A percentile compares a stretch with the other conserved stretches of the same genome.
These are phyloP conservation scores for Ganoderma resinaceum DNA, from an alignment of 1,284 basidiomycete species.

Conservation along the genomic window DNA sequence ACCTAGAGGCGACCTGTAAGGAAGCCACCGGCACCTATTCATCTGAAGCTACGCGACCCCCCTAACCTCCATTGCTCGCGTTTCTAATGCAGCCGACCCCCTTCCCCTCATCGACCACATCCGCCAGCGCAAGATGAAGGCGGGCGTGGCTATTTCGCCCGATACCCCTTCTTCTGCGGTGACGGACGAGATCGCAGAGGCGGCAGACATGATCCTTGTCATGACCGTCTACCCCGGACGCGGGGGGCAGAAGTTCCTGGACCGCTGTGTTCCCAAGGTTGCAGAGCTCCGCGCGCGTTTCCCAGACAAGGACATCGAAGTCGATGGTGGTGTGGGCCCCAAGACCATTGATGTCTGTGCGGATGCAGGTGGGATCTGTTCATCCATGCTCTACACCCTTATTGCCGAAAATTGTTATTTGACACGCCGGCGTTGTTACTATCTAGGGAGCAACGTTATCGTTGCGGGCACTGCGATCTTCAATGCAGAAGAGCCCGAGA, in stretches of 20 bases:
- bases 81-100: constrained; percentile 63
- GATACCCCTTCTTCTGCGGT: constrained; percentile 89
- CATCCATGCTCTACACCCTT: constrained; percentile 11
- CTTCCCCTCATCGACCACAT: constrained; percentile 80
- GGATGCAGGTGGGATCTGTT: constrained; percentile 72
- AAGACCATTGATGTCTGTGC: constrained; percentile 92
- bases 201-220: constrained; percentile 93
- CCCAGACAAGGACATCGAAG: constrained; percentile 93
- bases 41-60: background rate
- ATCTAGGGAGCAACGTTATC: constrained; percentile 92
- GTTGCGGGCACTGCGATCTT: constrained; percentile 99
- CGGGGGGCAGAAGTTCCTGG: constrained; percentile 97
- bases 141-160: constrained; percentile 94
- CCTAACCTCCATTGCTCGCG: background rate
- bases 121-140: constrained; percentile 82
- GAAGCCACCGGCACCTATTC: constrained; percentile 22
- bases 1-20: constrained; percentile 94
- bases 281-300: constrained; percentile 92
- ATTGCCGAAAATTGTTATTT: background rate
- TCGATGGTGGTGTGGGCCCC: constrained; percentile 96
- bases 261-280: constrained; percentile 92
- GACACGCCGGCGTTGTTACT: background rate
- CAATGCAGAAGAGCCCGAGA: constrained; percentile 78
- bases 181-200: constrained; percentile 80
- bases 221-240: constrained; percentile 97